Conservation (phyloP, 1,284 basidiomycete genomes). For the Austroboletus niveus region DNA sequence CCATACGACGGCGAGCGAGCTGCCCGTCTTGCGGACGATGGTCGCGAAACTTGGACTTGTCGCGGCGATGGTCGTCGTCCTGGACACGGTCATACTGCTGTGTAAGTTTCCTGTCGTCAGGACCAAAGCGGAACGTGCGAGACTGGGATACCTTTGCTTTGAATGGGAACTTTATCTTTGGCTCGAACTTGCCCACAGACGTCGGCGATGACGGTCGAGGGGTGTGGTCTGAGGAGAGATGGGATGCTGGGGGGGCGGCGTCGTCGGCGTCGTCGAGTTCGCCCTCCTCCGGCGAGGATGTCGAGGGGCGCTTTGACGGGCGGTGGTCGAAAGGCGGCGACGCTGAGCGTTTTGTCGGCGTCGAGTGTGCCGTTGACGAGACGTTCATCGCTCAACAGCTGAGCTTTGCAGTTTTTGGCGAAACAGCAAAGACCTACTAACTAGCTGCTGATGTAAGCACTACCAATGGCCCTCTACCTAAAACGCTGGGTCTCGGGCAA, state of each 20-base stretch:
- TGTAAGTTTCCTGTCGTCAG: conserved; percentile 28
- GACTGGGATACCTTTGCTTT: conserved; percentile 47
- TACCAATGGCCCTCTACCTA: conserved; percentile 55
- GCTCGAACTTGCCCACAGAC: conserved; percentile 32
- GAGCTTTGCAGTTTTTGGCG: conserved; percentile 7
- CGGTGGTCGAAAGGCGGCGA: conserved; percentile 50
- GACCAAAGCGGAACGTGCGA: conserved; percentile 13
- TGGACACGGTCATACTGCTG: conserved; percentile 43
- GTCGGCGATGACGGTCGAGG: conserved; percentile 19
- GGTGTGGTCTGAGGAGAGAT: conserved; percentile 7
- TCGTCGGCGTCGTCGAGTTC: conserved; percentile 56
- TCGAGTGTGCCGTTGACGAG: conserved; percentile 26
- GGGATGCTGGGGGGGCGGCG: conserved; percentile 13
- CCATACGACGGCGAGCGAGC: conserved; percentile 22
- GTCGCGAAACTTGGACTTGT: conserved; percentile 29
- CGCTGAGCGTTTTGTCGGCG: conserved; percentile 52
- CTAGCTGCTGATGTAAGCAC: conserved; percentile 23
- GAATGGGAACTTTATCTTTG: conserved; percentile 69
- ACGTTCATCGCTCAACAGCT: conserved; percentile 16
- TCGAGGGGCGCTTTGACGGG: conserved; percentile 52
- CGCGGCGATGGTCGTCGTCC: conserved; percentile 43
- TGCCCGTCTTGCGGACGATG: conserved; percentile 19
- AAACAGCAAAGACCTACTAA: conserved; percentile 2
- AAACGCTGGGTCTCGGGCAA: conserved; percentile 70
- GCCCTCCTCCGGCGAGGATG: conserved; percentile 73